phyloP scores from a whole-genome alignment of 257 asterid genomes.

The Rhazya stricta region DNA sequence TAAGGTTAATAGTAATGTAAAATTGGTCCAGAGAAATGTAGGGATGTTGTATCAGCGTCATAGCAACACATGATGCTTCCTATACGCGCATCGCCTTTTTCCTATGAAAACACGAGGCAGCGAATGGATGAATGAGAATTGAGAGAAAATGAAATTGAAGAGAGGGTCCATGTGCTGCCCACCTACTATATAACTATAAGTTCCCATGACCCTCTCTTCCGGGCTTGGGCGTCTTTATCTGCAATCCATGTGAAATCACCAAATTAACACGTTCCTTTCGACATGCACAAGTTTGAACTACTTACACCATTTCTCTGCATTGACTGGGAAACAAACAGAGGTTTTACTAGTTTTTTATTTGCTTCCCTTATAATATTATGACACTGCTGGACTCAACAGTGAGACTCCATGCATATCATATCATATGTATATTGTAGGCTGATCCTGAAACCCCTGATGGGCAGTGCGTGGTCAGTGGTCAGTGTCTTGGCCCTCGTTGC shows the following conservation, averaged over 20 bases:
- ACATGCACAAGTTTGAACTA: neutral
- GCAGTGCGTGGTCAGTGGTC: neutral
- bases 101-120: neutral
- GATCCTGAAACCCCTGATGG: neutral
- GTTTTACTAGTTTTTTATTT: too few relatives aligned
- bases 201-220: neutral
- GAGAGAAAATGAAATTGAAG: neutral
- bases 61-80: neutral
- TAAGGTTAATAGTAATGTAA: too few relatives aligned
- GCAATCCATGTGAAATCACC: conserved; percentile 13
- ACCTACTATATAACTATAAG: conserved; percentile 6
- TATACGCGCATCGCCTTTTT: neutral
- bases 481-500: neutral
- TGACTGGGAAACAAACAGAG: too few relatives aligned
- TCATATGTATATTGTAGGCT: too few relatives aligned
- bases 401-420: too few relatives aligned
- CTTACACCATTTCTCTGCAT: too few relatives aligned
- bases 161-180: conserved; percentile 21
- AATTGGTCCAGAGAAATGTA: too few relatives aligned
- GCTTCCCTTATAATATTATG: too few relatives aligned
- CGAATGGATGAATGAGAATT: neutral
- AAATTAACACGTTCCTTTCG: neutral
- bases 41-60: too few relatives aligned
- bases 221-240: conserved; percentile 1
- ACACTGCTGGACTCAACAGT: too few relatives aligned